Conservation (phyloP, 2,329 filamentous ascomycete species). For the Ophiostoma populinum region DNA sequence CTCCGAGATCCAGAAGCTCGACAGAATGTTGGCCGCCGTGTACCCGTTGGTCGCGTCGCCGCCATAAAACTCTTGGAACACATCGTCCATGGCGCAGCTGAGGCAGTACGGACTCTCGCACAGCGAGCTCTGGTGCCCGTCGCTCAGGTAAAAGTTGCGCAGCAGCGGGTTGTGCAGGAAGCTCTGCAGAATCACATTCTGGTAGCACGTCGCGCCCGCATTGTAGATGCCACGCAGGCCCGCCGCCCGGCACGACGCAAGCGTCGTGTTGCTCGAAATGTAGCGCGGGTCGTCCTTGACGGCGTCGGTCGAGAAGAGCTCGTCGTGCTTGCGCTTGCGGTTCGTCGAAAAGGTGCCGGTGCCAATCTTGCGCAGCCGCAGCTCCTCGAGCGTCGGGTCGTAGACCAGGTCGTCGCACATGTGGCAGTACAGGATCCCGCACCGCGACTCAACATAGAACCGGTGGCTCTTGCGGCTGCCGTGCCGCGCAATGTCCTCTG, state of each 20-base stretch:
- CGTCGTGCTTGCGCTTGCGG: slow-evolving; percentile 62
- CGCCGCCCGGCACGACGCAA: slow-evolving; percentile 50
- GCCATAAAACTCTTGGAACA: slow-evolving; percentile 55
- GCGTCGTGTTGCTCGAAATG: slow-evolving; percentile 60
- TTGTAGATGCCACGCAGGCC: slow-evolving; percentile 90
- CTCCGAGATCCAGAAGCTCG: slow-evolving; percentile 78
- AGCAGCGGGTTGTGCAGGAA: slow-evolving; percentile 88
- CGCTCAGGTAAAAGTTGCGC: slow-evolving; percentile 78
- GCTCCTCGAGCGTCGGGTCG: slow-evolving; percentile 63
- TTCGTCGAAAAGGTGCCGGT: slow-evolving; percentile 46
- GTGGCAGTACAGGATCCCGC: slow-evolving; percentile 60
- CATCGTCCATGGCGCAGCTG: slow-evolving; percentile 55
- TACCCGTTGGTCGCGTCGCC: slow-evolving; percentile 74
- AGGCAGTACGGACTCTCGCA: slow-evolving; percentile 49
- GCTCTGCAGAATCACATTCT: slow-evolving; percentile 88
- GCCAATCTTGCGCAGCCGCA: slow-evolving; percentile 52
- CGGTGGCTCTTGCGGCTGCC: slow-evolving; percentile 51
- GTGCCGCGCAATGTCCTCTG: slow-evolving; percentile 49
- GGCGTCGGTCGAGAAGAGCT: slow-evolving; percentile 41
- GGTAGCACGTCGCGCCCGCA: slow-evolving; percentile 95
- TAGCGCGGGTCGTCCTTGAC: slow-evolving; percentile 58
- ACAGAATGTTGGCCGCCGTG: slow-evolving; percentile 74
- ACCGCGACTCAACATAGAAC: slow-evolving; percentile 65
- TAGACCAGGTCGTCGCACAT: slow-evolving; percentile 72
- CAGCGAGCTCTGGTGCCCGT: slow-evolving; percentile 66